Evolutionary conservation across 371 early-diverging fungal genomes (phyloP).

Genomic region (Saksenaea oblongispora): DNA sequence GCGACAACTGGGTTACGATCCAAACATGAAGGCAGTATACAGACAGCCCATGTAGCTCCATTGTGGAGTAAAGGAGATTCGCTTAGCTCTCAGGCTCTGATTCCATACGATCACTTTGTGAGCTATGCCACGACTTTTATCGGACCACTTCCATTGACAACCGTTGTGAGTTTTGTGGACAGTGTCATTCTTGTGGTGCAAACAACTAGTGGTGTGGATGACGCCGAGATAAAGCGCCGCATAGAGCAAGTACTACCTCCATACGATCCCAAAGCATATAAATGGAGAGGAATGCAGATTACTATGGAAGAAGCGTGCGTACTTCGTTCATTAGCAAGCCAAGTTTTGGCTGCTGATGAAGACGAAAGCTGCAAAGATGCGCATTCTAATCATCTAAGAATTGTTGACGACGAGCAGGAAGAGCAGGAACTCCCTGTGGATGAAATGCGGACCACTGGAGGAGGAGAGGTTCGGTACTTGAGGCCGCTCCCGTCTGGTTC

Average conservation of each 20-base stretch:
- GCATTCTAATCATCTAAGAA: neutral
- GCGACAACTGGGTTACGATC: neutral
- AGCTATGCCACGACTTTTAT: conserved; percentile 11
- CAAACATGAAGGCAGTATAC: conserved; percentile 5
- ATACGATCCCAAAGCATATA: conserved; percentile 5
- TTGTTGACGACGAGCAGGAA: neutral
- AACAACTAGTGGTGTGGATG: conserved; percentile 3
- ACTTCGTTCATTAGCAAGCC: neutral
- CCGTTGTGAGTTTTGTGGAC: conserved; percentile 9
- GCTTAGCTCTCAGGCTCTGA: conserved; percentile 1
- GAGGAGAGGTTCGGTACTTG: conserved; percentile 4
- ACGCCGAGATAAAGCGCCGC: conserved; percentile 9
- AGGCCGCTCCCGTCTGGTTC: conserved; percentile 7
- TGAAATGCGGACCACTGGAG: neutral
- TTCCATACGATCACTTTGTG: conserved; percentile 12
- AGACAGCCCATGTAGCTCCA: conserved; percentile 11
- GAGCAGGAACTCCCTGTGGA: neutral
- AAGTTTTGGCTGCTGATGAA: neutral
- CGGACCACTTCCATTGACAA: conserved; percentile 2
- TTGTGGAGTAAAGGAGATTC: conserved; percentile 3
- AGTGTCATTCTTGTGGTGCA: conserved; percentile 1
- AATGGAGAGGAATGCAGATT: conserved; percentile 3
- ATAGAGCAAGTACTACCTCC: conserved; percentile 10
- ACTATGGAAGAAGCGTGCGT: neutral
- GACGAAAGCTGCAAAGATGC: neutral